Percentiles rank a stretch among this genome's conserved stretches.
These are phyloP conservation scores for Naganishia friedmannii DNA, from an alignment of 768 basidiomycete species.

Conservation along the genomic window DNA sequence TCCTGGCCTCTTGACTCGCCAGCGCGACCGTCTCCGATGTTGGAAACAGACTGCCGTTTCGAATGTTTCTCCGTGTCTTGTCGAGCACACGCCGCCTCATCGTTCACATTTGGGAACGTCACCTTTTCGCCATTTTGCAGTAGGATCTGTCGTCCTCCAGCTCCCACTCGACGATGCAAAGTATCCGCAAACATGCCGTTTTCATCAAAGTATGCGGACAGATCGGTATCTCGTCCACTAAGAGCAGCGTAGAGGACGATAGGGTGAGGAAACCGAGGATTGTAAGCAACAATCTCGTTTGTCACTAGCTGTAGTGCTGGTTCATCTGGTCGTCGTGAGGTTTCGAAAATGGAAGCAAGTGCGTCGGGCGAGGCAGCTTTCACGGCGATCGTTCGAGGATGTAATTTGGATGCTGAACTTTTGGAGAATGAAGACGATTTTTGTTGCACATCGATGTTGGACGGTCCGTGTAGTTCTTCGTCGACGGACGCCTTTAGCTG, in stretches of 20 bases:
- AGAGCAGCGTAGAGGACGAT: constrained; percentile 3
- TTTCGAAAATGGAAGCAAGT: background rate
- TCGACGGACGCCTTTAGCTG: background rate
- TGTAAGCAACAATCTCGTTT: constrained; percentile 2
- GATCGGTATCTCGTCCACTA: constrained; percentile 6
- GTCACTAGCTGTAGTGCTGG: background rate
- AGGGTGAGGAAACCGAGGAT: constrained; percentile 14
- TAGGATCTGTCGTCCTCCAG: background rate
- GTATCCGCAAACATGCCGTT: constrained; percentile 13
- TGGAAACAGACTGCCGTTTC: background rate
- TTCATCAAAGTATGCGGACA: constrained; percentile 23
- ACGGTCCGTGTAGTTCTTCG: too few species aligned
- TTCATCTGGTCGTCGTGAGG: background rate
- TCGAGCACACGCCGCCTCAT: too few species aligned
- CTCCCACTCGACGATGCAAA: constrained; percentile 4
- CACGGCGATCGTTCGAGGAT: constrained; percentile 6
- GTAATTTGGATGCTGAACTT: background rate
- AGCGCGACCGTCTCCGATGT: background rate
- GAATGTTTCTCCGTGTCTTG: background rate
- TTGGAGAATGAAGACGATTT: background rate
- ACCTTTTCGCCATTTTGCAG: constrained; percentile 11
- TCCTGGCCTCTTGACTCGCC: background rate
- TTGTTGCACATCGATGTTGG: too few species aligned
- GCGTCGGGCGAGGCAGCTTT: background rate
- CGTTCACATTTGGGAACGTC: background rate